Base-by-base conservation (phyloP, 2,329 filamentous ascomycete genomes). In the Calonectria pseudoreteaudii region DNA sequence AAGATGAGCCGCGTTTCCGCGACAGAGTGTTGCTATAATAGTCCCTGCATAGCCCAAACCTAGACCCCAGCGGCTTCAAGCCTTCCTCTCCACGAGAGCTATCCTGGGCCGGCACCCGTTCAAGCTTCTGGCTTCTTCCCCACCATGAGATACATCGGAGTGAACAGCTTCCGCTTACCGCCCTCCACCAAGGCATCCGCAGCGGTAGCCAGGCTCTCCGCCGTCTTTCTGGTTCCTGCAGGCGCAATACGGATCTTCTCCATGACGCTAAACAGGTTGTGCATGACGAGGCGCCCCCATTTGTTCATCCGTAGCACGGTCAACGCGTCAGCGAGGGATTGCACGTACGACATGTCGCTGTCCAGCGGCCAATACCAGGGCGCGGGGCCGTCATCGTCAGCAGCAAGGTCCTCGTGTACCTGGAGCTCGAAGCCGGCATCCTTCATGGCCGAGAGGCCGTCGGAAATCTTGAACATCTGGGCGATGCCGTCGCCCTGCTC, bases 71-170 rank as follows among this genome's bases (percentile, higher is more conserved):
- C 38, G n/a, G 56, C 56, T 30, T 28, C 23, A 23, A 38, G 36
- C 56, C 56, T 5, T n/a, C n/a, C 10, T 4, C 38, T 18, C 34
- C 36, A 62, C 34, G 36, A 30, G 36, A 23, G 56, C 56, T 28
- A 20, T 41, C 23, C 16, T 28, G 23, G 20, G 14, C 23, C 56
- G 56, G 20, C 56, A 16, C 36, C n/a, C n/a, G 36, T 34, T 41
- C 20, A 62, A 23, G 56, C 56, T 14, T 62, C 36, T 1, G 95
- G 94, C 88, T 98, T 98, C 85, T 93, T 91, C 70, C 91, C 95
- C 66, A 98, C 91, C 94, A 98, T 97, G 82, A 98, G 87, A 86
- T 97, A 98, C 96, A 98, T 98, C 26, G 96, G 96, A 3, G 95
- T 98, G 86, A 98, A 98, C 53, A 98, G 88, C 86, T 97, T 94